phyloP scores from a whole-genome alignment of 2,329 filamentous ascomycete species.

The Venturia nashicola region DNA sequence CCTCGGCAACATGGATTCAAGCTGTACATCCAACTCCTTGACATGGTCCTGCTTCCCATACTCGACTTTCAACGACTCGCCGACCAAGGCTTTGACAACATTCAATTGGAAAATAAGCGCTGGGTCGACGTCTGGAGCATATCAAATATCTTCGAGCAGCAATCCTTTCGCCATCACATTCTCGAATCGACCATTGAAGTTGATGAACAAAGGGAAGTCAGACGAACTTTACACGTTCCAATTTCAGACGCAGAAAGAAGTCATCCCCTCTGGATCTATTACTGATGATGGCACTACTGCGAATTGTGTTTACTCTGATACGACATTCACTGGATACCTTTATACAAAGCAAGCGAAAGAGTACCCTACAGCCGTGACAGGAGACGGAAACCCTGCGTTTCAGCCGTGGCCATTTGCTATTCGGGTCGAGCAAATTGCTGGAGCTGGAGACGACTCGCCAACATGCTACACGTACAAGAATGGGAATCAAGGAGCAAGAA shows the following conservation, averaged over 20 bases:
- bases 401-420: conserved; percentile 46
- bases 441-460: conserved; percentile 37
- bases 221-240: conserved; percentile 48
- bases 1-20: conserved; percentile 39
- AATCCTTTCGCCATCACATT: conserved; percentile 46
- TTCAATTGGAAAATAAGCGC: conserved; percentile 51
- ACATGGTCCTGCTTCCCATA: conserved; percentile 54
- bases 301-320: conserved; percentile 47
- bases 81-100: conserved; percentile 31
- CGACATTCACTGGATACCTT: conserved; percentile 43
- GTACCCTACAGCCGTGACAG: conserved; percentile 20
- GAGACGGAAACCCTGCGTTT: conserved; percentile 22
- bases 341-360: conserved; percentile 43
- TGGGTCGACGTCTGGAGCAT: conserved; percentile 22
- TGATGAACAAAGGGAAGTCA: conserved; percentile 34
- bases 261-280: conserved; percentile 35
- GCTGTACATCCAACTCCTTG: conserved; percentile 44
- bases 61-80: conserved; percentile 32
- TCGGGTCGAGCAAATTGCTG: conserved; percentile 40
- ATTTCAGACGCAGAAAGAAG: conserved; percentile 39
- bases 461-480: conserved; percentile 37
- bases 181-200: conserved; percentile 35
- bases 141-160: conserved; percentile 39
- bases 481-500: conserved; percentile 15
- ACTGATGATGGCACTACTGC: conserved; percentile 31